Percentiles rank a stretch among this genome's conserved stretches.
Evolutionary conservation across 306 rosid species (phyloP).

Genomic region (peach (Prunus persica)): Prunus_persica_NCBIv2 NC_034010.1:2903501-2904000

Average conservation of each 20-base stretch:
- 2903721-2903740: background rate
- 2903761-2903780: background rate
- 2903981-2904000: constrained; percentile 8
- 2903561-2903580: background rate
- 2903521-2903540: constrained; percentile 14
- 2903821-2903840: background rate
- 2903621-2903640: constrained; percentile 9
- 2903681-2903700: constrained; percentile 16
- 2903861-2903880: too few relatives aligned
- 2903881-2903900: background rate
- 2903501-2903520: background rate
- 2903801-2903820: constrained; percentile 1
- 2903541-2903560: background rate
- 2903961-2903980: constrained; percentile 14
- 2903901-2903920: background rate
- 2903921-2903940: background rate
- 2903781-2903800: constrained; percentile 22
- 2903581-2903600: constrained; percentile 16
- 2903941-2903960: background rate
- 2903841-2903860: too few relatives aligned
- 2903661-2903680: constrained; percentile 13
- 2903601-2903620: constrained; percentile 13
- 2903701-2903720: background rate
- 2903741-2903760: constrained; percentile 21
- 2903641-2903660: background rate